phyloP scores from a whole-genome alignment of 257 asterid species.

The Solanum pimpinellifolium region DNA sequence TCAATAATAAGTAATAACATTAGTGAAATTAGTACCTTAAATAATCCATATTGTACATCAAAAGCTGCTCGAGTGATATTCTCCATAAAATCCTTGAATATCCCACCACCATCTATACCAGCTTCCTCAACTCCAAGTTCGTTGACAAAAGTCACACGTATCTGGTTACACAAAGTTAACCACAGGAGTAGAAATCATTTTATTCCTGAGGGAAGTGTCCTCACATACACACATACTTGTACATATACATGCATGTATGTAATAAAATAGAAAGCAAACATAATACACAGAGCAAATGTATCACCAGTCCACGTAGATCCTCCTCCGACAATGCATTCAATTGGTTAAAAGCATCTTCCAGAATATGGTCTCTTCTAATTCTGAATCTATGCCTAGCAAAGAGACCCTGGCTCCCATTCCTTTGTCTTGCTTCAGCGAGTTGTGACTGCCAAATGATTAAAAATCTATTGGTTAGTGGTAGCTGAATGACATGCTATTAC shows the following conservation, averaged over 20 bases:
- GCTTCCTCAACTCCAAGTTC: constrained; percentile 99
- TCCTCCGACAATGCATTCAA: constrained; percentile 69
- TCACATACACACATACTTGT: background rate
- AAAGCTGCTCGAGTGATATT: constrained; percentile 80
- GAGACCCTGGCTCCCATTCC: constrained; percentile 40
- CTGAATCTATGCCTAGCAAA: constrained; percentile 61
- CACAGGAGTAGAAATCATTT: background rate
- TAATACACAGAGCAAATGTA: constrained; percentile 4
- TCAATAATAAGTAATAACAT: background rate
- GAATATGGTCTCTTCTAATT: constrained; percentile 76
- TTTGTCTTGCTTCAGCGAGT: constrained; percentile 52
- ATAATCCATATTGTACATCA: constrained; percentile 92
- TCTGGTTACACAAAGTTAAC: constrained; percentile 29
- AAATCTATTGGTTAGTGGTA: background rate
- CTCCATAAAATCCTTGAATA: constrained; percentile 99
- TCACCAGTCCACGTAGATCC: constrained; percentile 84
- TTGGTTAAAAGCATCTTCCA: constrained; percentile 90
- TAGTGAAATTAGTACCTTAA: constrained; percentile 55
- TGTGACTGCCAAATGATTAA: constrained; percentile 51
- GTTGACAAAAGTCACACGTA: constrained; percentile 76
- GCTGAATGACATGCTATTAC: background rate
- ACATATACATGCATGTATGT: background rate
- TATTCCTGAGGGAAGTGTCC: background rate
- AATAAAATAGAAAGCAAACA: background rate
- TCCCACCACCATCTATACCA: constrained; percentile 99